These are phyloP conservation scores for Silene coronaria DNA, from an alignment of 179 eudicot species.

Conservation along the genomic window DNA sequence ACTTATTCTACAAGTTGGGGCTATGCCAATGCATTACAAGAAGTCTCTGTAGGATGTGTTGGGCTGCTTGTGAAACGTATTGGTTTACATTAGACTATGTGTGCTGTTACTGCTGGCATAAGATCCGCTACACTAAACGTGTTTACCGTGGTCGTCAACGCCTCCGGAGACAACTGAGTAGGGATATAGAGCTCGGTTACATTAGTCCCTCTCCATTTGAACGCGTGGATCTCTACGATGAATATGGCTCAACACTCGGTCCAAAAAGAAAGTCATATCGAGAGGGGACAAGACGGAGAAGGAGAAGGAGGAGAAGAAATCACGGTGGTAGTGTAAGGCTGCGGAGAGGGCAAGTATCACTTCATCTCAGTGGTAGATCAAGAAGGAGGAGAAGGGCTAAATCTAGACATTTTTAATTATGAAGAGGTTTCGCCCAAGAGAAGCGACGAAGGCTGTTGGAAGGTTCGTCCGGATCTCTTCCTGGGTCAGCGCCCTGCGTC, in stretches of 20 bases:
- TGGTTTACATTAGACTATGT: slow-evolving; percentile 31
- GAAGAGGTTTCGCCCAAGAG: not conserved
- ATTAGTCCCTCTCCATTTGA: slow-evolving; percentile 15
- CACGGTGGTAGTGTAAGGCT: slow-evolving; percentile 10
- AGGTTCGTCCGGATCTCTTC: no score
- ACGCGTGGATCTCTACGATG: not conserved
- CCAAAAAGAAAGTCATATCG: slow-evolving; percentile 22
- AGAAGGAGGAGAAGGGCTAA: slow-evolving; percentile 8
- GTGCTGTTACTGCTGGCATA: slow-evolving; percentile 43
- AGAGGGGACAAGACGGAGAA: slow-evolving; percentile 8
- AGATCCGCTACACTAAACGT: slow-evolving; percentile 33
- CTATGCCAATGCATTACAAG: slow-evolving; percentile 40
- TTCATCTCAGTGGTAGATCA: slow-evolving; percentile 22
- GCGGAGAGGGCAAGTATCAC: slow-evolving; percentile 20
- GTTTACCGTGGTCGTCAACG: slow-evolving; percentile 36
- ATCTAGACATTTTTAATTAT: slow-evolving; percentile 15
- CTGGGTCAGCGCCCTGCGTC: no score
- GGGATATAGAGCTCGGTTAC: slow-evolving; percentile 39
- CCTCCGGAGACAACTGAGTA: slow-evolving; percentile 10
- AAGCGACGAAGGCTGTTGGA: no score
- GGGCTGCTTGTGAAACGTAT: slow-evolving; percentile 43
- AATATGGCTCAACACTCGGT: slow-evolving; percentile 14
- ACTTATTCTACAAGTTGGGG: slow-evolving; percentile 36
- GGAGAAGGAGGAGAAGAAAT: not conserved
- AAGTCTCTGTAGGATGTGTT: slow-evolving; percentile 40